Evolutionary conservation across 257 asterid species (phyloP).

Genomic region (Nicotiana undulata): DNA sequence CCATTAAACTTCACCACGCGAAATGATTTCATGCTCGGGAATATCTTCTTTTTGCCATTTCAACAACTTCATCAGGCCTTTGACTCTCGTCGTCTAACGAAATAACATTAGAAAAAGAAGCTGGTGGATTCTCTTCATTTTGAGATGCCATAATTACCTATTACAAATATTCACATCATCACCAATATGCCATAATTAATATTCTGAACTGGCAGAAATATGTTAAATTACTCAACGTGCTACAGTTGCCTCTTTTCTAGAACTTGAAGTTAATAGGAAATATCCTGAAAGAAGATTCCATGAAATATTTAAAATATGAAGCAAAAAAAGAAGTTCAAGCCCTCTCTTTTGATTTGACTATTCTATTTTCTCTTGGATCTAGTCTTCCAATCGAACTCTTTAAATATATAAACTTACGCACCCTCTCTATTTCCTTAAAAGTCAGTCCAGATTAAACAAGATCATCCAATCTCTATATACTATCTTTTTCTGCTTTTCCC

Average conservation of each 20-base stretch:
- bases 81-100: too few relatives aligned
- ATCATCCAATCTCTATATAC: not conserved
- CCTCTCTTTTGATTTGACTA: conserved; percentile 3
- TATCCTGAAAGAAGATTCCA: not conserved
- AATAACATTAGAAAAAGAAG: too few relatives aligned
- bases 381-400: not conserved
- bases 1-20: too few relatives aligned
- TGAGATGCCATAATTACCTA: too few relatives aligned
- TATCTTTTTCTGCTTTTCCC: not conserved
- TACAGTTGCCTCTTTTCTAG: not conserved
- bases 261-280: not conserved
- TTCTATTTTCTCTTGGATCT: not conserved
- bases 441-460: not conserved
- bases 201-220: not conserved
- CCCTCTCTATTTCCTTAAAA: not conserved
- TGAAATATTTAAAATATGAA: not conserved
- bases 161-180: too few relatives aligned
- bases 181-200: too few relatives aligned
- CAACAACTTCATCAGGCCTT: too few relatives aligned
- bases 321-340: not conserved
- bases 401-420: not conserved
- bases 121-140: too few relatives aligned
- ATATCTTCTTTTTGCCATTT: too few relatives aligned
- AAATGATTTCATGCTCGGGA: too few relatives aligned
- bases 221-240: not conserved